Base-by-base conservation (phyloP, 2,329 filamentous ascomycete species). In the Cytospora chrysosperma region DNA sequence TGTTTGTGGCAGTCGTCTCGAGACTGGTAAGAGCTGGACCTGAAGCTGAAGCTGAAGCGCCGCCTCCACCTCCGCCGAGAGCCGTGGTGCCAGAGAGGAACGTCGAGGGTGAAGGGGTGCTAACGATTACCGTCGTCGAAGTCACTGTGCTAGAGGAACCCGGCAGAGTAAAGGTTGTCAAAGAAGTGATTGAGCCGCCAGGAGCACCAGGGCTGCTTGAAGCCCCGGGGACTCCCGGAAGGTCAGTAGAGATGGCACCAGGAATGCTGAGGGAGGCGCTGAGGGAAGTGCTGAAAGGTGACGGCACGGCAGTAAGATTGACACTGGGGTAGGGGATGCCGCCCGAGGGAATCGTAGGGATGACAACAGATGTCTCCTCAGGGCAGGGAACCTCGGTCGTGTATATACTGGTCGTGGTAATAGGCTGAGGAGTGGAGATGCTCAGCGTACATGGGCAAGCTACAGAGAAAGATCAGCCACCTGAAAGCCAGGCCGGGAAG, bases 401-500 rank as follows among this genome's bases (percentile, higher is more conserved):
- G 40, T 62, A 68, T n/a, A 69, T 68, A 53, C 63, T 69, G 34
- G 71, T 73, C 21, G 69, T 71, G 52, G 71, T 73, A 61, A 74
- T 66, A 9, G 72, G 70, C 21, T 72, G 68, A 26, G 74, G 73
- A 52, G 68, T 66, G 57, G 70, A 69, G 64, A 75, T 70, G 59
- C 74, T 77, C 58, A 81, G 67, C 40, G 78, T 79, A 70, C 79
- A 81, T 60, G 79, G 79, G 68, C 80, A 82, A 74, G 81, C 78
- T 79, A 51, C 78, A 40, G n/a, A 30, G 19, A 6, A 60, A 55
- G 17, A 69, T 77, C 65, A 77, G 72, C 64, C 56, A 50, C 15
- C 7, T n/a, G 30, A 30, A 61, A 17, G 4, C 21, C 6, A 32
- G 7, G 19, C 12, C 26, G 17, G n/a, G 26, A n/a, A 21, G 4